These are phyloP conservation scores for Phytopythium ostracodes DNA, from an alignment of 352 stramenopile species.

Conservation along the genomic window DNA sequence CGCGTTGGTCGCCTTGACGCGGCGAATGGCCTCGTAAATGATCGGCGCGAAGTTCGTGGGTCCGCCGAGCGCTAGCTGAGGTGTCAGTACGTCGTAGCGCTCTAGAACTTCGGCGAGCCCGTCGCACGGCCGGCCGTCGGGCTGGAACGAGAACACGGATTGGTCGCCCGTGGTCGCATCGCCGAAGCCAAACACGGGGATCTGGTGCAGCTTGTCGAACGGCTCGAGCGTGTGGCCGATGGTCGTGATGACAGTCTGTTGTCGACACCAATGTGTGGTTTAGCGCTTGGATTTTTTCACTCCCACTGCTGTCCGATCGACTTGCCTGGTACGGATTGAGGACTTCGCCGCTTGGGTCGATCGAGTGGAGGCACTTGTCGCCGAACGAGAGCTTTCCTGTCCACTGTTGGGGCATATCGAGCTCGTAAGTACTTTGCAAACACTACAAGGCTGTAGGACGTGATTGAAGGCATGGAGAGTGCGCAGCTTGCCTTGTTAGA, in stretches of 20 bases:
- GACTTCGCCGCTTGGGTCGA: slow-evolving; percentile 40
- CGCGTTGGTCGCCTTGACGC: slow-evolving; percentile 33
- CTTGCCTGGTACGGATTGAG: slow-evolving; percentile 67
- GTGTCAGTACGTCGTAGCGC: slow-evolving; percentile 51
- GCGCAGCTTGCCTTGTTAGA: slow-evolving; percentile 58
- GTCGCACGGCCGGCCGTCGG: slow-evolving; percentile 29
- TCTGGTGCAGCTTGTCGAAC: slow-evolving; percentile 70
- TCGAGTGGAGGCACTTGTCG: slow-evolving; percentile 56
- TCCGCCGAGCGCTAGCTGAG: slow-evolving; percentile 40
- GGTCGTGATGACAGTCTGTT: slow-evolving; percentile 62
- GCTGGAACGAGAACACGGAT: slow-evolving; percentile 48
- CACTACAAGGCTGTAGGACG: neutral
- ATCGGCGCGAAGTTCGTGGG: slow-evolving; percentile 80
- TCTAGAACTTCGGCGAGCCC: slow-evolving; percentile 54
- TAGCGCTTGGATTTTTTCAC: no score
- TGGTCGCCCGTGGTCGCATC: slow-evolving; percentile 51
- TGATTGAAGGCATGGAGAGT: neutral
- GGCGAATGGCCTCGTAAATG: slow-evolving; percentile 65
- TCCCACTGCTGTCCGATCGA: neutral
- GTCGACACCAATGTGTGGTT: neutral
- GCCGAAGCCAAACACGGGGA: slow-evolving; percentile 75
- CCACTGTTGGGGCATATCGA: slow-evolving; percentile 30
- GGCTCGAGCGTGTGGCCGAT: slow-evolving; percentile 59
- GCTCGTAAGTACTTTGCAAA: neutral
- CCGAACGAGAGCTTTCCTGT: slow-evolving; percentile 61